Percentiles rank a stretch among this genome's conserved stretches.
phyloP scores from a whole-genome alignment of 768 basidiomycete species.

The Coprinopsis strossmayeri region DNA sequence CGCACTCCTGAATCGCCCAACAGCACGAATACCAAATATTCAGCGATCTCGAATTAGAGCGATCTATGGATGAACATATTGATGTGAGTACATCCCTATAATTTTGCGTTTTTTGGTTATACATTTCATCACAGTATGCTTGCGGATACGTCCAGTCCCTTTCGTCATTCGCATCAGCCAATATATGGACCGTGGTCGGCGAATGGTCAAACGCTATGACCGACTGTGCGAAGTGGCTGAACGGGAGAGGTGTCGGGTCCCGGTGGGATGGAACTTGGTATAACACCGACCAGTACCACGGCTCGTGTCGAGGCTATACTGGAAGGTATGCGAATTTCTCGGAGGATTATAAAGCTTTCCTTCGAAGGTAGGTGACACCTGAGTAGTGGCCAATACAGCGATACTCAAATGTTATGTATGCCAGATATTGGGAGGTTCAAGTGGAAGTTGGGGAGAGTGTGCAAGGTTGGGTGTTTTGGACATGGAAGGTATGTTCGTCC shows the following conservation, averaged over 20 bases:
- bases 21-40: conserved; percentile 76
- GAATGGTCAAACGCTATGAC: conserved; percentile 76
- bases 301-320: conserved; percentile 56
- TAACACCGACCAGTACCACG: conserved; percentile 34
- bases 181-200: conserved; percentile 71
- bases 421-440: conserved; percentile 76
- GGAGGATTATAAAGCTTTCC: conserved; percentile 51
- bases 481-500: conserved; percentile 69
- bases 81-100: conserved; percentile 26
- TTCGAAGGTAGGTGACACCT: conserved; percentile 47
- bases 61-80: conserved; percentile 53
- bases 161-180: conserved; percentile 37
- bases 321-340: conserved; percentile 56
- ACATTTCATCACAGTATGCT: conserved; percentile 32
- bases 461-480: conserved; percentile 72
- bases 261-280: conserved; percentile 61
- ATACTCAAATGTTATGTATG: background rate
- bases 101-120: background rate
- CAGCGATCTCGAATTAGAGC: conserved; percentile 46
- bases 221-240: conserved; percentile 75
- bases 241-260: conserved; percentile 65
- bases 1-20: background rate
- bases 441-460: conserved; percentile 65
- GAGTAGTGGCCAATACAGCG: too few relatives aligned
- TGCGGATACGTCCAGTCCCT: conserved; percentile 46